Evolutionary conservation across 2,329 filamentous ascomycete species (phyloP).

Genomic region (Diaporthe caulivora): DNA sequence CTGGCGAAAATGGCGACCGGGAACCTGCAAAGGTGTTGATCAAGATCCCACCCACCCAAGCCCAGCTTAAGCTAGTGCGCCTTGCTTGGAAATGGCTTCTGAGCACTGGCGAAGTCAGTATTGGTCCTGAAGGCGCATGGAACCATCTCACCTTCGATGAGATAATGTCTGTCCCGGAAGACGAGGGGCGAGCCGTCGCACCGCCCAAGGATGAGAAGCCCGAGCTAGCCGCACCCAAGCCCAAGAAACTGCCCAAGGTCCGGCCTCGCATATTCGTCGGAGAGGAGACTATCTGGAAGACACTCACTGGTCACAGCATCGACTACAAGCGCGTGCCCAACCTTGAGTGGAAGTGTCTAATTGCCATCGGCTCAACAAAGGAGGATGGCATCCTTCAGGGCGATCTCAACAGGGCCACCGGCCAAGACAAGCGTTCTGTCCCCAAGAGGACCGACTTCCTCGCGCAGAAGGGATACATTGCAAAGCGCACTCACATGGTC

Average conservation of each 20-base stretch:
- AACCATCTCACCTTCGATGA: slow-evolving; percentile 56
- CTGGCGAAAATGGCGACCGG: slow-evolving; percentile 4
- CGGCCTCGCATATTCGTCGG: slow-evolving; percentile 60
- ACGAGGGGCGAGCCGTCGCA: slow-evolving; percentile 32
- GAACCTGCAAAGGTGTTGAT: background rate
- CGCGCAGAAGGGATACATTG: slow-evolving; percentile 71
- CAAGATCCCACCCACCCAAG: slow-evolving; percentile 40
- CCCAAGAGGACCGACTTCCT: slow-evolving; percentile 72
- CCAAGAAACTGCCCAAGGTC: slow-evolving; percentile 35
- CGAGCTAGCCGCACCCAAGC: slow-evolving; percentile 18
- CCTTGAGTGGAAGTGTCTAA: slow-evolving; percentile 70
- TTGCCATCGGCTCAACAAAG: slow-evolving; percentile 68
- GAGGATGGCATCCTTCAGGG: slow-evolving; percentile 70
- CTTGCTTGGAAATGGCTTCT: slow-evolving; percentile 58
- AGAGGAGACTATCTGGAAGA: slow-evolving; percentile 70
- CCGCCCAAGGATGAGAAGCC: background rate
- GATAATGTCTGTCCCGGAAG: slow-evolving; percentile 53
- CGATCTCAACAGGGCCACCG: slow-evolving; percentile 68
- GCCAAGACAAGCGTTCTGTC: slow-evolving; percentile 74
- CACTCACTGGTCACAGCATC: slow-evolving; percentile 68
- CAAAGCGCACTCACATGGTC: slow-evolving; percentile 70
- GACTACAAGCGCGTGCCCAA: slow-evolving; percentile 70
- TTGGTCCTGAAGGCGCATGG: slow-evolving; percentile 52
- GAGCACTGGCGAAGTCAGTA: slow-evolving; percentile 54
- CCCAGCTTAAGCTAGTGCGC: slow-evolving; percentile 52